phyloP scores from a whole-genome alignment of 768 basidiomycete genomes.

The Xerocomus potaroensis region DNA sequence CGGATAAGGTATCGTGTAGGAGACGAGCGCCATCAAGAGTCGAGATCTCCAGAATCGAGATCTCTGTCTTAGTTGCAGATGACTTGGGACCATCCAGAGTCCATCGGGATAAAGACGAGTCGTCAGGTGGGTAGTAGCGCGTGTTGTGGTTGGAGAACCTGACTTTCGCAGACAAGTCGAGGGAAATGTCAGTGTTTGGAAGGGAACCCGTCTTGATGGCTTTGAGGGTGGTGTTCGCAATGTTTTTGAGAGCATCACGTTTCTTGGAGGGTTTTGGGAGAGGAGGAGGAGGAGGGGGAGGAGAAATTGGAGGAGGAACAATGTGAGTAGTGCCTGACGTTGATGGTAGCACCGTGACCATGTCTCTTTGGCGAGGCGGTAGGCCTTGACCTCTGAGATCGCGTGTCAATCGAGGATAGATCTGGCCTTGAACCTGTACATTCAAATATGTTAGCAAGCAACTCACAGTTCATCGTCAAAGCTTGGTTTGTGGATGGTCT shows the following conservation, averaged over 20 bases:
- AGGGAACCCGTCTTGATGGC: conserved; percentile 47
- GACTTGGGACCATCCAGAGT: conserved; percentile 10
- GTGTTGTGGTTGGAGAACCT: conserved; percentile 40
- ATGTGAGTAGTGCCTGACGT: background rate
- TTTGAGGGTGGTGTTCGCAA: conserved; percentile 49
- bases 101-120: conserved; percentile 49
- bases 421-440: background rate
- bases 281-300: too few relatives aligned
- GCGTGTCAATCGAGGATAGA: background rate
- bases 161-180: conserved; percentile 35
- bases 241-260: conserved; percentile 27
- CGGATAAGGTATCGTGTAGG: conserved; percentile 23
- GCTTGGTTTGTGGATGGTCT: background rate
- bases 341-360: conserved; percentile 1
- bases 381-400: background rate
- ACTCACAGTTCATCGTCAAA: background rate
- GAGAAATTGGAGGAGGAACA: background rate
- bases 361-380: background rate
- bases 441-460: background rate
- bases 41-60: conserved; percentile 56
- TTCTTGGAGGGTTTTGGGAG: conserved; percentile 8
- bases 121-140: conserved; percentile 46
- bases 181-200: conserved; percentile 21
- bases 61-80: conserved; percentile 24
- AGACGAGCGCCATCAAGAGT: conserved; percentile 59